Evolutionary conservation across 345 rosid genomes (phyloP), one percentile per base, ranked within the genome.

Genomic region (Toxicodendron radicans): DNA sequence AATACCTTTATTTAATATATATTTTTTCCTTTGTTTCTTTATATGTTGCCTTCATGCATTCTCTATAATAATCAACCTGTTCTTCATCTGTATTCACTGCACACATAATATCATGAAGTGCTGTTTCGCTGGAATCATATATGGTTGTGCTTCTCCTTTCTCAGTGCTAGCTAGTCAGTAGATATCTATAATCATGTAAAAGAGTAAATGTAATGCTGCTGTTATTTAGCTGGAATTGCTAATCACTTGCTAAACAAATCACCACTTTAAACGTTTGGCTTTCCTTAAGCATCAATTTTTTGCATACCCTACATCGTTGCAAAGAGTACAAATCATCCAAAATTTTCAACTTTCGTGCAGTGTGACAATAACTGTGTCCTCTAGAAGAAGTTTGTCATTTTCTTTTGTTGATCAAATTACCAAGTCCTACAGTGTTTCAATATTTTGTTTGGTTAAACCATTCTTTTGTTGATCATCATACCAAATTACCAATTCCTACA

Each of bases 81-180:
- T 58, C 27, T 30, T 12, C 43, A 12, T 21, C 61, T 59, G 46
- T 33, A 35, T 35, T 62, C 66, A 62, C 66, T 62, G 66, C 66
- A 62, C 23, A 18, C 45, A 62, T 62, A 62, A 18, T 21, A 18
- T 18, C 38, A 38, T 38, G 6, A 38, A 38, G 8, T 5, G 43
- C 9, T 51, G 54, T 51, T 51, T 51, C 6, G 54, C 54, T 38
- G 43, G 9, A 38, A 38, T 38, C 43, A 38, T 38, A 38, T 38
- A 38, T 38, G 43, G 43, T 12, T 10, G 52, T 33, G 23, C n/a
- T 61, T 61, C 46, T 32, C 45, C 33, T 33, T 61, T 32, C 21
- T 8, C 64, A 30, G 64, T 38, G 12, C 23, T 43, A 62, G n/a
- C 38, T 20, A 64, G 68, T 54, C 4, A 49, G 23, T 20, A 13